These are phyloP conservation scores for Quercus tomentella DNA, from an alignment of 331 rosid species.

Conservation along the genomic window DNA sequence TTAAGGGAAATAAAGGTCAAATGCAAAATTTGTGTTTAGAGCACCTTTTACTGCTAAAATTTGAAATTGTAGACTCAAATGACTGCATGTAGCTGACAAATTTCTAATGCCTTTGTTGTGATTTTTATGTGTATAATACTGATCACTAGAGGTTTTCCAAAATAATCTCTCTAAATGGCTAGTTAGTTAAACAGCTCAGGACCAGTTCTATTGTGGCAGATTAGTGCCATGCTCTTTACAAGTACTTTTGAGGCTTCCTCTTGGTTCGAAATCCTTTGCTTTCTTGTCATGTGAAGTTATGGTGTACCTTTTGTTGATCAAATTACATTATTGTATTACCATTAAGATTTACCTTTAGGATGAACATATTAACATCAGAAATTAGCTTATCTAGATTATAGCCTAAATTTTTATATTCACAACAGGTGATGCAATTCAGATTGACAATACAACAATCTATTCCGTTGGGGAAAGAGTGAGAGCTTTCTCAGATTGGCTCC, in stretches of 20 bases:
- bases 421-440: constrained; percentile 35
- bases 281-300: background rate
- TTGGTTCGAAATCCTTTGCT: background rate
- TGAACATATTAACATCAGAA: background rate
- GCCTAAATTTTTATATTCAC: constrained; percentile 12
- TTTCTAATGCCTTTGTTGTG: too few relatives aligned
- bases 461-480: constrained; percentile 53
- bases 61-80: too few relatives aligned
- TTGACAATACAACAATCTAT: constrained; percentile 40
- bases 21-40: background rate
- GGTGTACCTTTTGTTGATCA: background rate
- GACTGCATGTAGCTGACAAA: too few relatives aligned
- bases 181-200: too few relatives aligned
- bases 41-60: background rate
- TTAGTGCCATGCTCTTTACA: too few relatives aligned
- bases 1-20: background rate
- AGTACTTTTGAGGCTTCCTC: background rate
- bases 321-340: background rate
- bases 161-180: too few relatives aligned
- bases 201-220: too few relatives aligned
- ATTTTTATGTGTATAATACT: too few relatives aligned
- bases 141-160: too few relatives aligned
- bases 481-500: constrained; percentile 78
- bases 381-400: background rate
- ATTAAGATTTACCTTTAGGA: background rate